phyloP scores from a whole-genome alignment of 768 basidiomycete species.

The Omphalotus guepiniiformis region DNA sequence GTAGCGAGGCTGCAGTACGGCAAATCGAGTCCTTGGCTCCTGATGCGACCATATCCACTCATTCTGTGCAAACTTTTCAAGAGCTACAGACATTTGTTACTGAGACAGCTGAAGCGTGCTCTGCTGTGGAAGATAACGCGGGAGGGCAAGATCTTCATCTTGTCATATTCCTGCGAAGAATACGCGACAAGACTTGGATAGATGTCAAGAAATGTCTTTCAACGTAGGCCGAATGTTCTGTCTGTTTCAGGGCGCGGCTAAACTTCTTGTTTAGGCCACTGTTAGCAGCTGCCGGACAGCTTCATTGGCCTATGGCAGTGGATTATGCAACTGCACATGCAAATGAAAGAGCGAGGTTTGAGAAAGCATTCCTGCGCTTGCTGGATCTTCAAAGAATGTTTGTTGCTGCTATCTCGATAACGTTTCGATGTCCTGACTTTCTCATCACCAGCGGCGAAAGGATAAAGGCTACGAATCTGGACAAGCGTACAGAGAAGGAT shows the following conservation, averaged over 20 bases:
- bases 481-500: conserved; percentile 34
- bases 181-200: conserved; percentile 72
- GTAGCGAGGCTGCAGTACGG: conserved; percentile 44
- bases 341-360: conserved; percentile 61
- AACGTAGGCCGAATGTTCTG: conserved; percentile 38
- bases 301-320: conserved; percentile 83
- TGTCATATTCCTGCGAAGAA: conserved; percentile 51
- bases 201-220: conserved; percentile 66
- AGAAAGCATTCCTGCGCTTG: conserved; percentile 72
- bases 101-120: conserved; percentile 41
- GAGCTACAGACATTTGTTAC: conserved; percentile 57
- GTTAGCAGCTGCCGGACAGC: conserved; percentile 56
- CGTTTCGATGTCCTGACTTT: not conserved
- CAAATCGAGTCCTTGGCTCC: conserved; percentile 40
- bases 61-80: conserved; percentile 54
- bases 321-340: conserved; percentile 51
- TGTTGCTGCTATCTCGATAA: conserved; percentile 23
- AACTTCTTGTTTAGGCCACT: conserved; percentile 45
- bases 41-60: conserved; percentile 35
- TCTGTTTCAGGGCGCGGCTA: not conserved
- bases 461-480: conserved; percentile 25
- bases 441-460: conserved; percentile 45
- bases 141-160: conserved; percentile 55
- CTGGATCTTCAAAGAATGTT: conserved; percentile 76
- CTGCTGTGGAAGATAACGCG: conserved; percentile 39